A percentile compares a stretch with the other conserved stretches of the same genome.
Evolutionary conservation across 768 basidiomycete genomes (phyloP).

Genomic region (Suillus alpinus): DNA sequence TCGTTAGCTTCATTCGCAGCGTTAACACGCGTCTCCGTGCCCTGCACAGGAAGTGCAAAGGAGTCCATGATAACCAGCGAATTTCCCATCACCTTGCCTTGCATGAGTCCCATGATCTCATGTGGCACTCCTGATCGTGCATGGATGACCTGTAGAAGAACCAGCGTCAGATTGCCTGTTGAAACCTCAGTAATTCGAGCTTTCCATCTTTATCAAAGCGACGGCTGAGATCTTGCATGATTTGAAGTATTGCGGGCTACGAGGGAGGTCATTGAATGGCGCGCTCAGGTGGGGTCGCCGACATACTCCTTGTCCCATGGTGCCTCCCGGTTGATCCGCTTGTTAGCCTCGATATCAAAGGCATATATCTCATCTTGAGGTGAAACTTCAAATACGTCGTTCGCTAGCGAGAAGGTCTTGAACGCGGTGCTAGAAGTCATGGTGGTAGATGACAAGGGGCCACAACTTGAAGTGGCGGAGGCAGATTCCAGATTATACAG

Average conservation of each 20-base stretch:
- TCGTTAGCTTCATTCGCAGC: slow-evolving; percentile 94
- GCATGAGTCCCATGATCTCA: slow-evolving; percentile 99
- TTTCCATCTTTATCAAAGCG: slow-evolving; percentile 92
- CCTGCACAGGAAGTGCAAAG: slow-evolving; percentile 95
- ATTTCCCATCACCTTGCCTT: slow-evolving; percentile 85
- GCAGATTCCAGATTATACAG: neutral
- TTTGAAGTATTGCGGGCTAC: slow-evolving; percentile 78
- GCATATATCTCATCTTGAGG: slow-evolving; percentile 79
- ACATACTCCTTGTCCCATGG: slow-evolving; percentile 90
- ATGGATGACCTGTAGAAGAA: slow-evolving; percentile 80
- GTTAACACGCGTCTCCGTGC: slow-evolving; percentile 97
- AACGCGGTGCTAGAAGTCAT: slow-evolving; percentile 57
- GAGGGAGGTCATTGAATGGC: neutral
- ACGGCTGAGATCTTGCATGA: slow-evolving; percentile 94
- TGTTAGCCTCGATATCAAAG: slow-evolving; percentile 69
- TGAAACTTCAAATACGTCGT: slow-evolving; percentile 67
- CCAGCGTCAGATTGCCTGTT: slow-evolving; percentile 7
- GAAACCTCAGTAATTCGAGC: slow-evolving; percentile 5
- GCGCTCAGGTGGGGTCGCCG: neutral
- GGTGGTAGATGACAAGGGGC: slow-evolving; percentile 2
- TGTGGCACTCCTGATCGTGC: slow-evolving; percentile 95
- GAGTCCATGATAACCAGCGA: slow-evolving; percentile 90
- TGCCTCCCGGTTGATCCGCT: slow-evolving; percentile 57
- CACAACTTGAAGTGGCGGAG: slow-evolving; percentile 1
- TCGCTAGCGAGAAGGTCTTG: slow-evolving; percentile 69